Evolutionary conservation across 768 basidiomycete species (phyloP).

Genomic region (Royoungia palumana): DNA sequence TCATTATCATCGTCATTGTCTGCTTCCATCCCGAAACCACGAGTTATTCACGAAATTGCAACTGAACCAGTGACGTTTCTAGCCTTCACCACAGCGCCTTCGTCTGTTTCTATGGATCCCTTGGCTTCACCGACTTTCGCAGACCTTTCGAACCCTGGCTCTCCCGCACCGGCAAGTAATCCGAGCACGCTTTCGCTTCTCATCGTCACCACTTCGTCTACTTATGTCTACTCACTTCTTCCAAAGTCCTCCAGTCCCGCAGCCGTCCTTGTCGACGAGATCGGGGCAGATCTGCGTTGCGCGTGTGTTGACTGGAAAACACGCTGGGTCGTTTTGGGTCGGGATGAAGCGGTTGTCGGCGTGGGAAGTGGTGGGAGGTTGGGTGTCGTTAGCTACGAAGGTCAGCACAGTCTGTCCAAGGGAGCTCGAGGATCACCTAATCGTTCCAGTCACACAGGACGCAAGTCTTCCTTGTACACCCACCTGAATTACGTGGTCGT

Average conservation of each 20-base stretch:
- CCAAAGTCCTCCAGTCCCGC: constrained; percentile 66
- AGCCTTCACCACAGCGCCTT: constrained; percentile 59
- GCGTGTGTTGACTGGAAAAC: constrained; percentile 72
- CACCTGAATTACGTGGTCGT: constrained; percentile 87
- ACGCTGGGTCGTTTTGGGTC: constrained; percentile 77
- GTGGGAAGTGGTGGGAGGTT: constrained; percentile 81
- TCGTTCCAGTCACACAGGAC: constrained; percentile 12
- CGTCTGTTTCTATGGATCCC: constrained; percentile 23
- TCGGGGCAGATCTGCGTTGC: constrained; percentile 82
- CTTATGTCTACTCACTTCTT: constrained; percentile 71
- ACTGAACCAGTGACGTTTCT: constrained; percentile 91
- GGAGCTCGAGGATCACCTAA: neutral
- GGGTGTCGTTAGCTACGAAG: constrained; percentile 89
- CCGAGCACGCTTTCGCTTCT: constrained; percentile 60
- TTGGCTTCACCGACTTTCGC: constrained; percentile 10
- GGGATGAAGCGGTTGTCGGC: constrained; percentile 89
- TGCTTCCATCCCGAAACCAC: constrained; percentile 81
- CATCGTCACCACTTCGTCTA: constrained; percentile 84
- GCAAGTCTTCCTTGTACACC: constrained; percentile 71
- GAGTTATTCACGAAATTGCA: constrained; percentile 77
- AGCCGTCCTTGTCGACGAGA: constrained; percentile 76
- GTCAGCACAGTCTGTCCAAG: constrained; percentile 34
- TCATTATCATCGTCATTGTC: constrained; percentile 54
- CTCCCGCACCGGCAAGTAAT: constrained; percentile 14
- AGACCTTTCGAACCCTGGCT: constrained; percentile 15